Base-by-base conservation (phyloP, 805 yeast genomes). In the Yarrowia bubula region DNA sequence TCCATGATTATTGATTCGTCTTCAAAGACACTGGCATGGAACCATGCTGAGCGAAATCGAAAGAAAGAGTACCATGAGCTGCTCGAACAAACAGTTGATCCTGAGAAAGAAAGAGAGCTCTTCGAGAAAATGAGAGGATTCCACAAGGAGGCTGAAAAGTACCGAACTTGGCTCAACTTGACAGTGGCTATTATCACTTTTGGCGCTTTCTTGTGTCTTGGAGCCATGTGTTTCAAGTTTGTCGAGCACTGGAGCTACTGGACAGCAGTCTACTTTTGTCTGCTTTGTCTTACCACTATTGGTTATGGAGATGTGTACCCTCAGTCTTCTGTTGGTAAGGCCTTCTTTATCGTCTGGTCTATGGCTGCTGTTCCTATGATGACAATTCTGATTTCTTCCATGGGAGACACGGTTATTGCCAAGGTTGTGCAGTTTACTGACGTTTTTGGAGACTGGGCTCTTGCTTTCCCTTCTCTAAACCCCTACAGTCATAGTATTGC, bases 241-340 rank as follows among this genome's bases (percentile, higher is more conserved):
- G 75, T 83, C 15, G 96, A 90, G 73, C 77, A 75, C 3, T 92
- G 97, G 97, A 67, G 80, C 6, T 92, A 86, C 74, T 88, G 88
- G 68, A 78, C 84, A 63, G 80, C 85, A 1, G 79, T 89, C n/a
- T 92, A 92, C 75, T 91, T 89, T 71, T 84, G 92, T 67, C 85
- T 88, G 68, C 76, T 89, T 43, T 86, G 93, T 70, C 80, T 92
- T 62, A 75, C 90, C 7, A 89, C 97, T 0, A 88, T 92, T 65
- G 97, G 97, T 0, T 90, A 89, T 74, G 97, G 97, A 35, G 92
- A 87, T 71, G 85, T 78, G 69, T 79, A 84, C 0, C 96, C 96
- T 0, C 65, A 58, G 1, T 75, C 86, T 0, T 75, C 86, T 0
- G 86, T 88, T 6, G 96, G 96, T 0, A 76, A 88, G 46, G 82